Evolutionary conservation across 805 yeast species (phyloP).

Genomic region (Saccharomyces eubayanus): DNA sequence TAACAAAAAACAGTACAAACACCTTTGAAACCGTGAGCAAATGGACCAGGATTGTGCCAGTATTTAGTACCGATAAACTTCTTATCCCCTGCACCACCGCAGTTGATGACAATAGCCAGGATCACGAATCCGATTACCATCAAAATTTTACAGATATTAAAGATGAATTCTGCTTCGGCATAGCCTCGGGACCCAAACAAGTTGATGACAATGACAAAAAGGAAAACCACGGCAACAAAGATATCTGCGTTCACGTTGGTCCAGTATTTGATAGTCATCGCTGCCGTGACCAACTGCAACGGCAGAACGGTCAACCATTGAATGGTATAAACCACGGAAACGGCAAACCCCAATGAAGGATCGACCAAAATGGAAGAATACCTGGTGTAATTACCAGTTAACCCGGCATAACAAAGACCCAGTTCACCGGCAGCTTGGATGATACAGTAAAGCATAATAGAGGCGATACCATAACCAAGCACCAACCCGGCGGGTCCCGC

Average conservation of each 20-base stretch:
- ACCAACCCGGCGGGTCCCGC: slow-evolving; percentile 42
- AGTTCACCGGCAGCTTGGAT: slow-evolving; percentile 55
- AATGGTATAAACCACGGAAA: slow-evolving; percentile 50
- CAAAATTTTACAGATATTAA: slow-evolving; percentile 38
- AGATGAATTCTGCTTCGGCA: slow-evolving; percentile 46
- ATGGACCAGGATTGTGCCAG: slow-evolving; percentile 48
- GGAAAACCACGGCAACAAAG: slow-evolving; percentile 21
- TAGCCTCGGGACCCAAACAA: slow-evolving; percentile 45
- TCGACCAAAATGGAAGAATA: slow-evolving; percentile 48
- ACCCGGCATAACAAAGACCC: slow-evolving; percentile 46
- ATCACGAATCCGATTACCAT: slow-evolving; percentile 43
- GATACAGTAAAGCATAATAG: slow-evolving; percentile 47
- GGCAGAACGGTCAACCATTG: slow-evolving; percentile 51
- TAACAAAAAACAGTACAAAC: slow-evolving; percentile 55
- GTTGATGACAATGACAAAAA: slow-evolving; percentile 38
- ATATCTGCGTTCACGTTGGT: slow-evolving; percentile 20
- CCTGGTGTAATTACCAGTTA: slow-evolving; percentile 56
- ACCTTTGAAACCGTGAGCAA: slow-evolving; percentile 50
- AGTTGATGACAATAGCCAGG: slow-evolving; percentile 38
- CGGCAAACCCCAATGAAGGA: slow-evolving; percentile 52
- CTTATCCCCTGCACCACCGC: slow-evolving; percentile 43
- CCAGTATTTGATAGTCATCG: slow-evolving; percentile 46
- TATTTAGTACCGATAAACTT: slow-evolving; percentile 36
- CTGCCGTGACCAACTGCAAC: slow-evolving; percentile 47
- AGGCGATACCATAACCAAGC: slow-evolving; percentile 48